Evolutionary conservation across 345 rosid genomes (phyloP).

Genomic region (Euphorbia pulcherrima): DNA sequence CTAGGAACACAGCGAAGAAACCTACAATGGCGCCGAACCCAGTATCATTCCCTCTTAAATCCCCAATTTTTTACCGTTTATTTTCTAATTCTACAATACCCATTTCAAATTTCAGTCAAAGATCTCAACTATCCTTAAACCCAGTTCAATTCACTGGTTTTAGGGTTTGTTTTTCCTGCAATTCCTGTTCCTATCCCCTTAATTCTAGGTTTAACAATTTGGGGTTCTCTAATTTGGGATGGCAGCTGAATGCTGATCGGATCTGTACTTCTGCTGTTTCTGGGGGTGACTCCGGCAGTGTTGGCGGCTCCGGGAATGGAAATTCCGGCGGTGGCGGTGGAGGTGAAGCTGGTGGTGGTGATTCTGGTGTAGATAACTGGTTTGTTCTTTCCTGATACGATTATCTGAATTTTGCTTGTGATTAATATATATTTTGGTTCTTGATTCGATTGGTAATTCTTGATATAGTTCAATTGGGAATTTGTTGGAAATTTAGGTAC

Average conservation of each 20-base stretch:
- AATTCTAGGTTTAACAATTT: no score
- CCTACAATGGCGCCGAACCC: no score
- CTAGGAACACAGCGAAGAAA: no score
- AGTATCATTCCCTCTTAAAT: slow-evolving; percentile 35
- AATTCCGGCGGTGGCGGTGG: slow-evolving; percentile 51
- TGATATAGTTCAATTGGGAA: no score
- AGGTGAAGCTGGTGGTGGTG: slow-evolving; percentile 34
- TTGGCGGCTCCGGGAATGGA: slow-evolving; percentile 59
- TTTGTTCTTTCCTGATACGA: slow-evolving; percentile 72
- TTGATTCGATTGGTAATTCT: not conserved
- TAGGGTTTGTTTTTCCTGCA: slow-evolving; percentile 25
- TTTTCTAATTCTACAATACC: slow-evolving; percentile 24
- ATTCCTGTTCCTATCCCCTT: slow-evolving; percentile 17
- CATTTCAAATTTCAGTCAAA: slow-evolving; percentile 21
- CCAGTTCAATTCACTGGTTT: slow-evolving; percentile 27
- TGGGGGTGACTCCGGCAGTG: slow-evolving; percentile 29
- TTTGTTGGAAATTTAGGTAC: not conserved
- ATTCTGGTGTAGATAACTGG: slow-evolving; percentile 39
- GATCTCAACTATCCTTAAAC: slow-evolving; percentile 19
- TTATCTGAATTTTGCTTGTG: not conserved
- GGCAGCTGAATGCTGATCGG: slow-evolving; percentile 25
- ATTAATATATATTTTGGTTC: not conserved
- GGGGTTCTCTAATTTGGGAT: slow-evolving; percentile 25
- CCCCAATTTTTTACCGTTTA: slow-evolving; percentile 37
- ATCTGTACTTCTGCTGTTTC: slow-evolving; percentile 45